Evolutionary conservation across 345 rosid species (phyloP).

Genomic region (Gossypium thurberi): DNA sequence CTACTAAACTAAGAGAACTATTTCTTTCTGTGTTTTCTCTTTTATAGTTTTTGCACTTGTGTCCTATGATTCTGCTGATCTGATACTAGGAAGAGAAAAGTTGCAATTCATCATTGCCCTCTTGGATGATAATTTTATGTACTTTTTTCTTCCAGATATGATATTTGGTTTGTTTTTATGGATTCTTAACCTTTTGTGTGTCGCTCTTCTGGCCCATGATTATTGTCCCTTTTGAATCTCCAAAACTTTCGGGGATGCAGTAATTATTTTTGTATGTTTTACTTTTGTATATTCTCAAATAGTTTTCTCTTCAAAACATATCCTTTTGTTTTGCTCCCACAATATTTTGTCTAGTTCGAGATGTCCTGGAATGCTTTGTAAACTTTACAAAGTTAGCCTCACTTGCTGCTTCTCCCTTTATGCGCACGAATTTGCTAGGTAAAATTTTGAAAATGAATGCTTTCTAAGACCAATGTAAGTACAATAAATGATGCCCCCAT

Average conservation of each 20-base stretch:
- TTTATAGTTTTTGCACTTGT: not conserved
- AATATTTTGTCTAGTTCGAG: not conserved
- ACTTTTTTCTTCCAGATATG: not conserved
- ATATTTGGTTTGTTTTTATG: not conserved
- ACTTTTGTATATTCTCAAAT: not conserved
- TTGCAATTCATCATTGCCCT: not conserved
- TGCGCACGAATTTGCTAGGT: not conserved
- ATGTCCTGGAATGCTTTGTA: not conserved
- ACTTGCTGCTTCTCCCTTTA: not conserved
- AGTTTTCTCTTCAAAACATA: not conserved
- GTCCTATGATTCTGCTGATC: not conserved
- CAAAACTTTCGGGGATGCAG: not conserved
- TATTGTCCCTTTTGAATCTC: not conserved
- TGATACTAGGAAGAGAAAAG: not conserved
- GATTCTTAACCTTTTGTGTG: not conserved
- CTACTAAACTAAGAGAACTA: not conserved
- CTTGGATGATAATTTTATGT: not conserved
- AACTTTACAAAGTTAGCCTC: not conserved
- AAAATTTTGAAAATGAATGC: not conserved
- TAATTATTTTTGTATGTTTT: not conserved
- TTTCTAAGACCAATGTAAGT: not conserved
- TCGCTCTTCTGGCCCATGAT: not conserved
- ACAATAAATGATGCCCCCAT: not conserved
- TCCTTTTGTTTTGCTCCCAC: not conserved
- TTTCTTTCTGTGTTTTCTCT: not conserved